phyloP scores from a whole-genome alignment of 768 basidiomycete species.

The Lentinus brumalis region DNA sequence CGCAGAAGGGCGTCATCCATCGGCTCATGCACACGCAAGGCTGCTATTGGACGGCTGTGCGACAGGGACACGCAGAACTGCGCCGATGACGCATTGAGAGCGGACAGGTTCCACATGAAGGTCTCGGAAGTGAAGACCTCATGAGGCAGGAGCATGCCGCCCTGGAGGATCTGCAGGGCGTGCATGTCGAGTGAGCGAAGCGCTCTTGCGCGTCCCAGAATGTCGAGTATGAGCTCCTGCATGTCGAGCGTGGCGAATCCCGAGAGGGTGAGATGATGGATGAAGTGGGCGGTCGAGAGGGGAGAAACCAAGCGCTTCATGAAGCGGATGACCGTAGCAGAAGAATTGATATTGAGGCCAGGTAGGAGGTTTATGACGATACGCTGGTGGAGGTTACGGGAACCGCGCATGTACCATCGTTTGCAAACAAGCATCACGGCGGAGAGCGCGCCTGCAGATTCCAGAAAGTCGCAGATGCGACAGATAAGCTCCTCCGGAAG shows the following conservation, averaged over 20 bases:
- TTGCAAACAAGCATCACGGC: slow-evolving; percentile 17
- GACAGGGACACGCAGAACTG: background rate
- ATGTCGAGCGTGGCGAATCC: slow-evolving; percentile 12
- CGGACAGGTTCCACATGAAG: slow-evolving; percentile 23
- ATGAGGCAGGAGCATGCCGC: slow-evolving; percentile 4
- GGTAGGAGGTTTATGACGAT: slow-evolving; percentile 13
- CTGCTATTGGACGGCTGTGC: slow-evolving; percentile 1
- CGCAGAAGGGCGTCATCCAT: slow-evolving; percentile 1
- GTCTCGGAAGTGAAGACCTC: slow-evolving; percentile 4
- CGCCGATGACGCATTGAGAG: slow-evolving; percentile 22
- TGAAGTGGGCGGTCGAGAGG: slow-evolving; percentile 15
- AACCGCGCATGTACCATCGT: slow-evolving; percentile 20
- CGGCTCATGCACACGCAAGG: slow-evolving; percentile 9
- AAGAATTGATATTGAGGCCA: slow-evolving; percentile 3
- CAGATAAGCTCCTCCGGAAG: slow-evolving; percentile 18
- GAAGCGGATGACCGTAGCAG: slow-evolving; percentile 6
- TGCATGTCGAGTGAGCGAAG: slow-evolving; percentile 21
- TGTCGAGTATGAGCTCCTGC: slow-evolving; percentile 7
- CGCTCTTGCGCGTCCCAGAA: slow-evolving; percentile 11
- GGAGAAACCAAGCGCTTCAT: slow-evolving; percentile 15
- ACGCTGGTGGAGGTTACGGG: slow-evolving; percentile 17
- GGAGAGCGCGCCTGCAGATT: slow-evolving; percentile 4
- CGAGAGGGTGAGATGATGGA: slow-evolving; percentile 18
- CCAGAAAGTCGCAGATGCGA: slow-evolving; percentile 11
- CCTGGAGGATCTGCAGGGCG: background rate